phyloP scores from a whole-genome alignment of 2,329 filamentous ascomycete genomes.

The Epichloe festucae region DNA sequence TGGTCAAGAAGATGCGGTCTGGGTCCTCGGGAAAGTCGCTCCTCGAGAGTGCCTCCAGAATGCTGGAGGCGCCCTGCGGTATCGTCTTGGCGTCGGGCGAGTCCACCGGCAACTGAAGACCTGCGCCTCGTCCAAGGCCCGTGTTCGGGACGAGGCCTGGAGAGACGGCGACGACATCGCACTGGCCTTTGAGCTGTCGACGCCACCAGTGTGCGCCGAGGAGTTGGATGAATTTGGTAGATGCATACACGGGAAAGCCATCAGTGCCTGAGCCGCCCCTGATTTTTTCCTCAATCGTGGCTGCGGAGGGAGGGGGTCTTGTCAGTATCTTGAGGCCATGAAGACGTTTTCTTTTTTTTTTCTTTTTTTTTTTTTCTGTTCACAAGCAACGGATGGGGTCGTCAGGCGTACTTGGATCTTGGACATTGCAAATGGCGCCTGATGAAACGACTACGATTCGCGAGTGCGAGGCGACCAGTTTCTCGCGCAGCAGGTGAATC shows the following conservation, averaged over 20 bases:
- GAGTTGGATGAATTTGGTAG: slow-evolving; percentile 37
- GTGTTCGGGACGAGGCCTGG: slow-evolving; percentile 39
- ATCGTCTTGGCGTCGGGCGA: slow-evolving; percentile 35
- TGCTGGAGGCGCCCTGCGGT: slow-evolving; percentile 31
- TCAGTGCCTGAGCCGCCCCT: slow-evolving; percentile 24
- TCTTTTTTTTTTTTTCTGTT: too few species aligned
- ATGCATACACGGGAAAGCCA: slow-evolving; percentile 21
- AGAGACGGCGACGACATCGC: slow-evolving; percentile 37
- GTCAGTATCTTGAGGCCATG: slow-evolving; percentile 1
- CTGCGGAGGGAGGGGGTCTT: slow-evolving; percentile 9
- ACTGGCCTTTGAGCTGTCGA: slow-evolving; percentile 31
- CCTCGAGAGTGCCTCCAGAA: slow-evolving; percentile 30
- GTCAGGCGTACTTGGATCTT: slow-evolving; percentile 21
- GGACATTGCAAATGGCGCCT: slow-evolving; percentile 29
- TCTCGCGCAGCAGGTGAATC: slow-evolving; percentile 33
- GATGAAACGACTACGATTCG: slow-evolving; percentile 39
- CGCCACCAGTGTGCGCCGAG: slow-evolving; percentile 44
- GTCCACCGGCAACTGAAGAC: slow-evolving; percentile 15
- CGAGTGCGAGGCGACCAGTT: slow-evolving; percentile 31
- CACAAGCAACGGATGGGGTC: too few species aligned
- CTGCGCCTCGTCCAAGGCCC: slow-evolving; percentile 22
- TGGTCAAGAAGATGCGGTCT: slow-evolving; percentile 40
- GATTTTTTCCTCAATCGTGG: slow-evolving; percentile 25
- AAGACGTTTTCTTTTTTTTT: too few species aligned
- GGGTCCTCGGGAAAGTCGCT: slow-evolving; percentile 36